Conservation (phyloP, 495 filamentous ascomycete species). For the Penicillium verhagenii region DNA sequence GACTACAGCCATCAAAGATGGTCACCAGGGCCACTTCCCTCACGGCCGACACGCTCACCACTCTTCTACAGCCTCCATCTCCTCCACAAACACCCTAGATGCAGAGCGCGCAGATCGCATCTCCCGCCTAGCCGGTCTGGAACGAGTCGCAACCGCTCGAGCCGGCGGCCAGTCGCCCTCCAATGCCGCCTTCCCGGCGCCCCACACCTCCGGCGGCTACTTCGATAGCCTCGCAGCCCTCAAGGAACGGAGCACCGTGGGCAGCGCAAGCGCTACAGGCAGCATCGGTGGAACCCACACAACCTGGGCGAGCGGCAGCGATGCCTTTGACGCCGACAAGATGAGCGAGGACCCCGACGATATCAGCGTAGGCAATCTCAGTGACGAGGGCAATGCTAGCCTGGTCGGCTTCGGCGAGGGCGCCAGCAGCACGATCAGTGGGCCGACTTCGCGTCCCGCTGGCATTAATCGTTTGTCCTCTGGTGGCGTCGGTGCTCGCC, state of each 20-base stretch:
- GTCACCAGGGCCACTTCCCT: slow-evolving; percentile 71
- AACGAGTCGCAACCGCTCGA: slow-evolving; percentile 70
- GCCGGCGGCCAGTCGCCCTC: slow-evolving; percentile 37
- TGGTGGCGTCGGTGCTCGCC: slow-evolving; percentile 22
- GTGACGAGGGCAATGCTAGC: slow-evolving; percentile 71
- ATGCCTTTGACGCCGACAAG: slow-evolving; percentile 61
- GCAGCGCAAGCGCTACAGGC: slow-evolving; percentile 75
- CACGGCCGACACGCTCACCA: slow-evolving; percentile 57
- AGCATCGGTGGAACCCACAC: slow-evolving; percentile 70
- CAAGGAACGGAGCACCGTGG: slow-evolving; percentile 79
- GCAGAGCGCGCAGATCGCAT: slow-evolving; percentile 93
- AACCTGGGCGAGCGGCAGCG: slow-evolving; percentile 69
- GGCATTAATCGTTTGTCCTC: slow-evolving; percentile 34
- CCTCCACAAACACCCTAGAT: slow-evolving; percentile 69
- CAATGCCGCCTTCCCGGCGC: slow-evolving; percentile 22
- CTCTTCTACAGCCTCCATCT: slow-evolving; percentile 47
- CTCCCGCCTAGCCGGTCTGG: slow-evolving; percentile 82
- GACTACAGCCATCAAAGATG: slow-evolving; percentile 92
- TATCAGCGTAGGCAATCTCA: slow-evolving; percentile 68
- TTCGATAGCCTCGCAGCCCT: slow-evolving; percentile 64
- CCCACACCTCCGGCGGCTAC: slow-evolving; percentile 53
- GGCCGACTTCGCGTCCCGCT: slow-evolving; percentile 57
- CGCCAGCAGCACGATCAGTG: slow-evolving; percentile 73
- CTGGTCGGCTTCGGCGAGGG: slow-evolving; percentile 88
- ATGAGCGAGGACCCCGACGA: slow-evolving; percentile 71